Evolutionary conservation across 2,329 filamentous ascomycete species (phyloP), one percentile per base, ranked within the genome.

Genomic region (Arthrinium phaeospermum): DNA sequence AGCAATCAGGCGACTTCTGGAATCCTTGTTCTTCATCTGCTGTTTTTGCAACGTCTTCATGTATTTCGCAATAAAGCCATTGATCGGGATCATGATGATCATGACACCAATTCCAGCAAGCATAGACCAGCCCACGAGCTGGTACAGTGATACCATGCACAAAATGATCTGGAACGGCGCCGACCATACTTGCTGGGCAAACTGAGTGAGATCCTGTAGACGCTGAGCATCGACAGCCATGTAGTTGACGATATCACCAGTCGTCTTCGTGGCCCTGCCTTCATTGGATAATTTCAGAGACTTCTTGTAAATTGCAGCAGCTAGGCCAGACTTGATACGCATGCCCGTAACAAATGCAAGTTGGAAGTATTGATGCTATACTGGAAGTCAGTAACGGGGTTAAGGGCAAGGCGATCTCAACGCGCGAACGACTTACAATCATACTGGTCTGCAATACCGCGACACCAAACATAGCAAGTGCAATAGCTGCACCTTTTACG

Each of bases 1-100:
- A 8, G 96, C 97, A 87, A 98, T 98, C 72, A 99, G 85, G 69
- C 96, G 91, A 67, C 95, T 98, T 79, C 96, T 91, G 51, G 95
- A 90, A 79, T 99, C 96, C 85, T 99, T 99, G 86, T 98, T 98
- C 86, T 97, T 97, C 96, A 99, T 99, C 85, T 99, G 96, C 75
- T 91, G 88, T 83, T 98, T 97, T 81, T 99, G 97, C 77, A 99
- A 85, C 61, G 89, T 94, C 85, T 98, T 98, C 93, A 98, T 98
- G 77, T 97, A 88, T 72, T 92, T 90, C 34, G 96, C 96, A 80
- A 98, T 96, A 74, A 96, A 86, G 68, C 95, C 96, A 80, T 99
- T 98, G 77, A 98, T 86, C 0, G 96, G 96, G 81, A 99, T 96
- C 96, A 98, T 98, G 77, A 98, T 83, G 74, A 99, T 88, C 97